Base-by-base conservation (phyloP, 78 protist species). In the Dictyostelium citrinum region DNA sequence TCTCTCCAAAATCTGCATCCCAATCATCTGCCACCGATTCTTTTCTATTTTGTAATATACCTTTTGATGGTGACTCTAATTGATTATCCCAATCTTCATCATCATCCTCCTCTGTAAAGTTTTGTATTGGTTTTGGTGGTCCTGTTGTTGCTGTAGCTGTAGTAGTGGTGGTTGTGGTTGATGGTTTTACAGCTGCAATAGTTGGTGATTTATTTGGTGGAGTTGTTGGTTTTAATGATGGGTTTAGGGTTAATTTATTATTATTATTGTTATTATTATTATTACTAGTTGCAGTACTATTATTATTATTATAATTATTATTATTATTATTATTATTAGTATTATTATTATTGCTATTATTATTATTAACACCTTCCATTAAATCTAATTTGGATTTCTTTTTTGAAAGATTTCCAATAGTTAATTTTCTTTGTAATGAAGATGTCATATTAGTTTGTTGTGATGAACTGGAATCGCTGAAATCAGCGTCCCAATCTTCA, bases 401-500 rank as follows among this genome's bases (percentile, higher is more conserved):
- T 24, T 88, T 88, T 78, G 93, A 88, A 16, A 88, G 45, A 20
- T 79, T 39, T 22, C 93, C 93, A 49, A 78, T 88, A 11, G 93
- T 88, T 31, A 88, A n/a, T 39, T 88, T 88, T 78, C 93, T 88
- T 55, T 88, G 93, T 43, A 88, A 14, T 16, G 93, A 88, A 27
- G 35, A 29, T n/a, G 37, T 35, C 33, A 77, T 78, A 17, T 29
- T 27, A 16, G 55, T 67, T 22, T 33, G 76, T 27, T 60, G 33
- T 43, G 46, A 35, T n/a, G n/a, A 20, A 39, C 27, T 9, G 24
- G 78, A 83, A 20, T 77, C 46, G 24, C 81, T 83, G 55, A 88
- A 88, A 24, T 88, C 93, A 24, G 81, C 31, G 71, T 88, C 93
- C 93, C 93, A 88, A 88, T 88, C 93, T 49, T 88, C 93, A 31